phyloP scores from a whole-genome alignment of 164 flowering plant species.

The Umbellularia californica region DNA sequence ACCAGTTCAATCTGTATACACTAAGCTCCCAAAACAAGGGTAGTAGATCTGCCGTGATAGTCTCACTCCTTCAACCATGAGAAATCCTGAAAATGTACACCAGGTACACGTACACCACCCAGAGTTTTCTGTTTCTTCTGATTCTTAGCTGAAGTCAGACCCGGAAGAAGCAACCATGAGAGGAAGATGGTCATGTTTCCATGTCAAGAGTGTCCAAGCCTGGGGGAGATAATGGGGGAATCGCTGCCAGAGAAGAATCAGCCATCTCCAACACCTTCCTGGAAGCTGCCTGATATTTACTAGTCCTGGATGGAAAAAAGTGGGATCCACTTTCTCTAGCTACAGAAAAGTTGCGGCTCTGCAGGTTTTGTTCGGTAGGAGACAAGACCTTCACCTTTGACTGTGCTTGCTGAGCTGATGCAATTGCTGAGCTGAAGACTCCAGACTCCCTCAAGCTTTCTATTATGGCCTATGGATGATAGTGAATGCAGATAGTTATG shows the following conservation, averaged over 20 bases:
- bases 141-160: background rate
- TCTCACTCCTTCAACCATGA: slow-evolving; percentile 2
- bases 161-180: slow-evolving; percentile 13
- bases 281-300: slow-evolving; percentile 3
- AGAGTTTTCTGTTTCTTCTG: background rate
- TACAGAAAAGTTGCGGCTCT: slow-evolving; percentile 7
- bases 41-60: background rate
- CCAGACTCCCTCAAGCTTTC: slow-evolving; percentile 79
- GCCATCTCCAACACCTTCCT: slow-evolving; percentile 3
- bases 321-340: background rate
- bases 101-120: slow-evolving; percentile 3
- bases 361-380: slow-evolving; percentile 28
- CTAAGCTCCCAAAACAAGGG: slow-evolving; percentile 3
- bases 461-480: slow-evolving; percentile 49
- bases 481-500: too few relatives aligned
- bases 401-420: slow-evolving; percentile 31
- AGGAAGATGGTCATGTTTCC: slow-evolving; percentile 9
- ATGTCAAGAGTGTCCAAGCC: slow-evolving; percentile 22
- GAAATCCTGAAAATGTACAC: slow-evolving; percentile 17
- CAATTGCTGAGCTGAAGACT: slow-evolving; percentile 51
- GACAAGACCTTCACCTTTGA: slow-evolving; percentile 50
- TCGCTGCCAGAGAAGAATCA: slow-evolving; percentile 27
- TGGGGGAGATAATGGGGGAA: slow-evolving; percentile 54
- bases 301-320: background rate
- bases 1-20: too few relatives aligned